phyloP scores from a whole-genome alignment of 140 eudicot species.

The Senecio squalidus region DNA sequence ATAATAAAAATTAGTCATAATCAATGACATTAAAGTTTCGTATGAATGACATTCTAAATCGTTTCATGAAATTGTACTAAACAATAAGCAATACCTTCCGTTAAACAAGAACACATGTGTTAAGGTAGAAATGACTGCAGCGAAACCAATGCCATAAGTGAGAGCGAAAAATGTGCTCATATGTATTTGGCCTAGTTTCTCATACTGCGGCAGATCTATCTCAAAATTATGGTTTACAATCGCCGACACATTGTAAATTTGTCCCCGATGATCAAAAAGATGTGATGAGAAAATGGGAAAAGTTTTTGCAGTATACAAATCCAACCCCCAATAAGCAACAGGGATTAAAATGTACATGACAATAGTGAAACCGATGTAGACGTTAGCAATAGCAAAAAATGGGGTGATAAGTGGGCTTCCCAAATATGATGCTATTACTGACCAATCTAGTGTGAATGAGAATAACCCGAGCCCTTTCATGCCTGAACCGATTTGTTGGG shows the following conservation, averaged over 20 bases:
- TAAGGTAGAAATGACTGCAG: conserved; percentile 55
- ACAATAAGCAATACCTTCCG: conserved; percentile 43
- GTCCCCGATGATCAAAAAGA: conserved; percentile 37
- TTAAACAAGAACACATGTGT: conserved; percentile 56
- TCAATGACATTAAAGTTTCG: no score
- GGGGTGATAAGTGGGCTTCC: conserved; percentile 61
- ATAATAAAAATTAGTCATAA: not conserved
- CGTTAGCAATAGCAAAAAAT: conserved; percentile 50
- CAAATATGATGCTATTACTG: conserved; percentile 42
- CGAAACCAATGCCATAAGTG: conserved; percentile 72
- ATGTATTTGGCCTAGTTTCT: conserved; percentile 41
- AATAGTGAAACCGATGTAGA: conserved; percentile 37
- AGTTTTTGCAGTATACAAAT: conserved; percentile 33
- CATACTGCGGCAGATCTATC: conserved; percentile 40
- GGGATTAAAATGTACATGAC: conserved; percentile 42
- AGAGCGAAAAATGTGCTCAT: conserved; percentile 50
- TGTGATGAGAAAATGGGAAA: conserved; percentile 54
- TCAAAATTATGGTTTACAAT: conserved; percentile 49
- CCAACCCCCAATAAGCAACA: conserved; percentile 48
- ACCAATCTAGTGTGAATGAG: conserved; percentile 59
- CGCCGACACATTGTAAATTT: conserved; percentile 30
- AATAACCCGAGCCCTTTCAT: conserved; percentile 52
- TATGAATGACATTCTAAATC: no score
- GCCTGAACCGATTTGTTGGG: conserved; percentile 69
- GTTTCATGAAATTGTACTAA: not conserved